Evolutionary conservation across 257 asterid species (phyloP).

Genomic region (Coffea eugenioides): DNA sequence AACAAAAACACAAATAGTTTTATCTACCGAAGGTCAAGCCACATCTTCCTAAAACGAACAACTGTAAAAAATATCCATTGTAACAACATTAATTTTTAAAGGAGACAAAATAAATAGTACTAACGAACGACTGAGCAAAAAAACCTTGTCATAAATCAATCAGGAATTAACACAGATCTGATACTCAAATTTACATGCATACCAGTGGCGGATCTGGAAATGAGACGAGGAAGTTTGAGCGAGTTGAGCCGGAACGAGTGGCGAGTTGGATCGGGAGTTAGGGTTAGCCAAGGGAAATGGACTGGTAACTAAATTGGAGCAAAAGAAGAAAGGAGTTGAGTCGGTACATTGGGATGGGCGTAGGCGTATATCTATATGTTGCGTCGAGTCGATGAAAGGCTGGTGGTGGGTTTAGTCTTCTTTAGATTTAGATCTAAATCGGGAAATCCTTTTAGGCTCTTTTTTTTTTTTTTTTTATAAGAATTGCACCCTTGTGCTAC

Average conservation of each 20-base stretch:
- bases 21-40: not conserved
- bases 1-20: not conserved
- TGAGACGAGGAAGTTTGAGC: not conserved
- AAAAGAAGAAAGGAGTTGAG: no score
- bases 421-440: conserved; percentile 6
- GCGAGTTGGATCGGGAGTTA: conserved; percentile 16
- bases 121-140: not conserved
- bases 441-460: not conserved
- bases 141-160: not conserved
- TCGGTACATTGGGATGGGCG: no score
- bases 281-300: conserved; percentile 6
- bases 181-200: not conserved
- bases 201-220: conserved; percentile 23
- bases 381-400: conserved; percentile 10
- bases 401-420: not conserved
- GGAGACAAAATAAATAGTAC: not conserved
- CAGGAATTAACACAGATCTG: conserved; percentile 6
- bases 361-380: not conserved
- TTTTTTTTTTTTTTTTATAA: no score
- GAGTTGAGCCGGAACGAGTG: not conserved
- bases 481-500: no score
- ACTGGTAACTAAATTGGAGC: not conserved
- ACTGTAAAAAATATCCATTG: not conserved
- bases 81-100: no score
- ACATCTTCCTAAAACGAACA: not conserved